These are phyloP conservation scores for Eucalyptus pumila DNA, from an alignment of 345 rosid genomes.

Conservation along the genomic window DNA sequence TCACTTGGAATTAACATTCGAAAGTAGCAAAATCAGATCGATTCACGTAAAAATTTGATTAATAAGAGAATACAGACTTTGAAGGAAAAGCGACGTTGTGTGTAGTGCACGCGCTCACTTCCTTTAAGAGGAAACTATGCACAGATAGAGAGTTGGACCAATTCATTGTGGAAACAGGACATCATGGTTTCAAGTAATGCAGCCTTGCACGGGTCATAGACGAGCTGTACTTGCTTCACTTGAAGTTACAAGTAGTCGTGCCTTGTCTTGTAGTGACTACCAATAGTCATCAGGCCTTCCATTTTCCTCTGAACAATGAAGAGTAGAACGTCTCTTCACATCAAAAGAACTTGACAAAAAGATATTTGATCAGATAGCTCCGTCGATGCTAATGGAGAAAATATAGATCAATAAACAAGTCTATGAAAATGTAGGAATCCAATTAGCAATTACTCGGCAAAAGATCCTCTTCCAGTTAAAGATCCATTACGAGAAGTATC, in stretches of 20 bases:
- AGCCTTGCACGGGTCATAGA: not conserved
- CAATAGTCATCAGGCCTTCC: not conserved
- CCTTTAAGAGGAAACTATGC: not conserved
- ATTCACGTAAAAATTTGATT: not conserved
- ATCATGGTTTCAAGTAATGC: not conserved
- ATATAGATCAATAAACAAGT: not conserved
- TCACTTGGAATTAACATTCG: not conserved
- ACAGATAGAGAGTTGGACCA: not conserved
- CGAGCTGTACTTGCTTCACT: not conserved
- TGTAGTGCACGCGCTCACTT: not conserved
- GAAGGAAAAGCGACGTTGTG: not conserved
- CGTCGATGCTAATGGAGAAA: not conserved
- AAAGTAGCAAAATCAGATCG: not conserved
- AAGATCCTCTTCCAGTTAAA: no score
- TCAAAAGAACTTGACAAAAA: not conserved
- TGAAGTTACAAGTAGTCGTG: not conserved
- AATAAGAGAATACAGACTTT: not conserved
- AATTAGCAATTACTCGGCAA: not conserved
- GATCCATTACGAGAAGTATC: no score
- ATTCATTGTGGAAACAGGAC: not conserved
- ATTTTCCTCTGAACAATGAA: not conserved
- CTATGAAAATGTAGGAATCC: not conserved
- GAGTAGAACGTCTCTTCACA: not conserved
- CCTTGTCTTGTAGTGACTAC: not conserved
- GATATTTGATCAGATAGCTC: not conserved